Conservation (phyloP, 495 filamentous ascomycete species). For the Tetracladium setigerum region DNA sequence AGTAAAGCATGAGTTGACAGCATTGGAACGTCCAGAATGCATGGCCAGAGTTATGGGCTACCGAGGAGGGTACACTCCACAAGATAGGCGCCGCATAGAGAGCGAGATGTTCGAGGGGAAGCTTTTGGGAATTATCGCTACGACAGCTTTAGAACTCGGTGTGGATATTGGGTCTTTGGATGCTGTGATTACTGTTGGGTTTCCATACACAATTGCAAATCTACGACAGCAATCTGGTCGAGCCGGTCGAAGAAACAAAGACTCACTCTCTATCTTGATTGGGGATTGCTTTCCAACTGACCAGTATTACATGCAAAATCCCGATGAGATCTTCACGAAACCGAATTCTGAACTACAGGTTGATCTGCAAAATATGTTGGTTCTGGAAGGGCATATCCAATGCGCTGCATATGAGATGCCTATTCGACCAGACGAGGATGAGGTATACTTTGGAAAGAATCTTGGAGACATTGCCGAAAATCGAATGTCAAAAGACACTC, state of each 20-base stretch:
- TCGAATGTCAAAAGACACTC: slow-evolving; percentile 61
- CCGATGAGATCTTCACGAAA: slow-evolving; percentile 90
- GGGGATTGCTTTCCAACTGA: slow-evolving; percentile 91
- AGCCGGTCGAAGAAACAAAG: slow-evolving; percentile 87
- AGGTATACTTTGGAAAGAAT: slow-evolving; percentile 69
- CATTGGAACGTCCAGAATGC: slow-evolving; percentile 64
- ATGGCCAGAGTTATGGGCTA: slow-evolving; percentile 87
- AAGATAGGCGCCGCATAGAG: slow-evolving; percentile 87
- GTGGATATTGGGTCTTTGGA: slow-evolving; percentile 95
- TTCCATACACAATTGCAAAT: slow-evolving; percentile 92
- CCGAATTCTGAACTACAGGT: slow-evolving; percentile 85
- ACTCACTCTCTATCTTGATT: slow-evolving; percentile 84
- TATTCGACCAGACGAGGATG: slow-evolving; percentile 68
- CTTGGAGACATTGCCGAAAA: slow-evolving; percentile 66
- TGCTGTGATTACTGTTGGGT: slow-evolving; percentile 88
- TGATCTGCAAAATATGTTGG: slow-evolving; percentile 83
- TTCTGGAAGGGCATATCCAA: slow-evolving; percentile 89
- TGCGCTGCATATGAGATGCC: slow-evolving; percentile 96
- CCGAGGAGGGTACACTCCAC: slow-evolving; percentile 89
- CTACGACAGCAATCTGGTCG: slow-evolving; percentile 91
- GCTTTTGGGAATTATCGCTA: slow-evolving; percentile 88
- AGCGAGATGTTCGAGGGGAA: slow-evolving; percentile 96
- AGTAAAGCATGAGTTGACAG: slow-evolving; percentile 66
- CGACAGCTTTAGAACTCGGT: slow-evolving; percentile 85
- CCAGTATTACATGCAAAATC: slow-evolving; percentile 95